Evolutionary conservation across 345 rosid genomes (phyloP).

Genomic region (Clausena lansium): DNA sequence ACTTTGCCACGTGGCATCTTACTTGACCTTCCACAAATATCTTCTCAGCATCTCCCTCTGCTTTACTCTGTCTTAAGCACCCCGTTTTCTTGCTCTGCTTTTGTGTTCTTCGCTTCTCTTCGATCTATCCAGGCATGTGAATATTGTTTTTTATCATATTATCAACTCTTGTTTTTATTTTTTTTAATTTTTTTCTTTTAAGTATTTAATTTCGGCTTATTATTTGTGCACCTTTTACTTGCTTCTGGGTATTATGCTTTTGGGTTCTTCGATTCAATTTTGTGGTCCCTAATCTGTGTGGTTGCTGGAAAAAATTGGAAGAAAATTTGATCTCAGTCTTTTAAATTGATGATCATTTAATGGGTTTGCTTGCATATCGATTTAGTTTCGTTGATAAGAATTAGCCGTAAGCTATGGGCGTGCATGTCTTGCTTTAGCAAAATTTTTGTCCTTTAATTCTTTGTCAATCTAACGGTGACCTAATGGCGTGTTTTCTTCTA

Average conservation of each 20-base stretch:
- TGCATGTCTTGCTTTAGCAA: not conserved
- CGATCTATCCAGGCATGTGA: constrained; percentile 18
- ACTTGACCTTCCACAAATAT: constrained; percentile 20
- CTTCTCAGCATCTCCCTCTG: constrained; percentile 19
- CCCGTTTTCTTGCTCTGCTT: not conserved
- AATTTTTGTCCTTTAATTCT: not conserved
- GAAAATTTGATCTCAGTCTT: not conserved
- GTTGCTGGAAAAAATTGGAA: not conserved
- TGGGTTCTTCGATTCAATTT: not conserved
- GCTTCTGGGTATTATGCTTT: not conserved
- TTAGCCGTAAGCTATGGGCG: not conserved
- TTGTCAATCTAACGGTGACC: not conserved
- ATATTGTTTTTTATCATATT: constrained; percentile 7
- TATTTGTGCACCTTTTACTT: not conserved
- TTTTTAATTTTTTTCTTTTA: not conserved
- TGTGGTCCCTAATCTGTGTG: not conserved
- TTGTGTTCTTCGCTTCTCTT: not conserved
- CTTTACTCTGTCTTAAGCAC: not conserved
- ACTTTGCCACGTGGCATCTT: constrained; percentile 17
- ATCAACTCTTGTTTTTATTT: not conserved
- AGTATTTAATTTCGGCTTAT: not conserved
- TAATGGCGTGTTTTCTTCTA: not conserved
- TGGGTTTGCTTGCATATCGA: not conserved
- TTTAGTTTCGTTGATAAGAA: not conserved
- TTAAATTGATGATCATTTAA: not conserved